These are phyloP conservation scores for Tricholoma saponaceum DNA, from an alignment of 768 basidiomycete species.

Conservation along the genomic window DNA sequence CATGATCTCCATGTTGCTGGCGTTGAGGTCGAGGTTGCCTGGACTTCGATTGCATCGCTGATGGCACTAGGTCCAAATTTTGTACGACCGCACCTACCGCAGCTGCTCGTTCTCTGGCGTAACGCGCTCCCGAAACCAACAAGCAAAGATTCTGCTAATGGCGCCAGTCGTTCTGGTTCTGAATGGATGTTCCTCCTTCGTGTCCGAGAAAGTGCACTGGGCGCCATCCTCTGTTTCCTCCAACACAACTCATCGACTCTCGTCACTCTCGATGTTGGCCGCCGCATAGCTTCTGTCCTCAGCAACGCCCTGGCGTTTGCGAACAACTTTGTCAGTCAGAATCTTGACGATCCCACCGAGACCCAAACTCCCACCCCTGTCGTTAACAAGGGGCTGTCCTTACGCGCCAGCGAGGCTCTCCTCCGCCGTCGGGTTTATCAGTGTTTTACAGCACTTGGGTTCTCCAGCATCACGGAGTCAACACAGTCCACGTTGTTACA, in stretches of 20 bases:
- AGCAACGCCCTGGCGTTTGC: slow-evolving; percentile 89
- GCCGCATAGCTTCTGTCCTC: slow-evolving; percentile 82
- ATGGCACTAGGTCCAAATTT: slow-evolving; percentile 94
- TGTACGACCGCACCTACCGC: slow-evolving; percentile 89
- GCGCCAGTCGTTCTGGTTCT: slow-evolving; percentile 55
- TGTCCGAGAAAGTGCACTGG: slow-evolving; percentile 85
- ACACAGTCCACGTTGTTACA: slow-evolving; percentile 81
- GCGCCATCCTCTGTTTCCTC: slow-evolving; percentile 86
- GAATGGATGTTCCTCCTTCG: slow-evolving; percentile 93
- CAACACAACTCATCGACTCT: slow-evolving; percentile 70
- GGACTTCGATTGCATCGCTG: slow-evolving; percentile 86
- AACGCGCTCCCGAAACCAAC: slow-evolving; percentile 96
- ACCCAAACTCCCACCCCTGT: slow-evolving; percentile 27
- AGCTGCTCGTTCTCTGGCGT: slow-evolving; percentile 93
- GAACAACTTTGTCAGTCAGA: slow-evolving; percentile 73
- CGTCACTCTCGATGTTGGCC: slow-evolving; percentile 86
- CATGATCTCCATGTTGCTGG: slow-evolving; percentile 82
- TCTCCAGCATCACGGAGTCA: slow-evolving; percentile 73
- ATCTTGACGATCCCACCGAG: slow-evolving; percentile 60
- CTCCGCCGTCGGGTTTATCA: slow-evolving; percentile 84
- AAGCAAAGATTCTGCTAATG: slow-evolving; percentile 68
- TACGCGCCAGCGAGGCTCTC: slow-evolving; percentile 78
- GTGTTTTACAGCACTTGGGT: slow-evolving; percentile 82
- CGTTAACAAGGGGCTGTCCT: slow-evolving; percentile 41
- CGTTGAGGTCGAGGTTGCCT: slow-evolving; percentile 89